Percentiles rank a stretch among this genome's conserved stretches.
Evolutionary conservation across 148 eudicot genomes (phyloP).

Genomic region (Chenopodium suecicum): DNA sequence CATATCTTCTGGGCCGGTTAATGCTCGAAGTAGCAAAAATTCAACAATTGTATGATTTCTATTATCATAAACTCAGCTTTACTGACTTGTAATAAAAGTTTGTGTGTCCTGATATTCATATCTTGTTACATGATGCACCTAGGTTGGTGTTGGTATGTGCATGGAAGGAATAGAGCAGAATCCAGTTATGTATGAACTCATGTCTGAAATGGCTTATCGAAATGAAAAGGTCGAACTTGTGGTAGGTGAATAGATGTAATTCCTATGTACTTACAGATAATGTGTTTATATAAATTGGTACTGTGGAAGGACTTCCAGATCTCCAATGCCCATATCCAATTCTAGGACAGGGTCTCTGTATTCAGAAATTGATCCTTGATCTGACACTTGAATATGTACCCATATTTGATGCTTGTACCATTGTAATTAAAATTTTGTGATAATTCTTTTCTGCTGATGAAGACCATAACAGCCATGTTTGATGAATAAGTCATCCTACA

Average conservation of each 20-base stretch:
- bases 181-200: constrained; percentile 95
- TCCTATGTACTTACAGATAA: constrained; percentile 7
- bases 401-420: no score
- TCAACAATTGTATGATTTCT: constrained; percentile 76
- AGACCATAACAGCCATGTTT: no score
- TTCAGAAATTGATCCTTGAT: background rate
- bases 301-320: no score
- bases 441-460: no score
- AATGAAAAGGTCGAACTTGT: constrained; percentile 56
- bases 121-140: constrained; percentile 19
- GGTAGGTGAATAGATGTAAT: constrained; percentile 43
- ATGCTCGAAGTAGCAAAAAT: constrained; percentile 72
- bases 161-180: constrained; percentile 99
- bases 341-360: no score
- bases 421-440: no score
- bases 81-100: background rate
- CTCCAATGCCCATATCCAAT: no score
- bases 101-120: background rate
- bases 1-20: constrained; percentile 87
- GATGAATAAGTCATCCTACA: no score
- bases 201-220: constrained; percentile 99
- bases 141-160: constrained; percentile 99
- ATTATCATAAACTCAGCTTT: constrained; percentile 4
- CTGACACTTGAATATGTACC: no score
- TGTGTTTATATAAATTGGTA: background rate